phyloP scores from a whole-genome alignment of 2,329 filamentous ascomycete genomes.

The Alternaria tenuissima region DNA sequence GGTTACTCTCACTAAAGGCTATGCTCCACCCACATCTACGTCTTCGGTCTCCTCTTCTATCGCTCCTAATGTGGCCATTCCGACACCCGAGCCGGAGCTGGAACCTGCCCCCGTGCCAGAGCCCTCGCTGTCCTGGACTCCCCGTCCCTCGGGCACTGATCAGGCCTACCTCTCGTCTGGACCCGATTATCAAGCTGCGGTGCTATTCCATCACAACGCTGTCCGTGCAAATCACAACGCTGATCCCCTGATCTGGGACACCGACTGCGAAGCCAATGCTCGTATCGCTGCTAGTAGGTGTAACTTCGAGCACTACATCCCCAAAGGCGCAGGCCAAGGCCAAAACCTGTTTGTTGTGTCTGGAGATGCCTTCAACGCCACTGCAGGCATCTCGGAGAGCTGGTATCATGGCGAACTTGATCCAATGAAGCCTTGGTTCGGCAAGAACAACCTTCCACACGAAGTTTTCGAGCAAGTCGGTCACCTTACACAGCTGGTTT shows the following conservation, averaged over 20 bases:
- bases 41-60: slow-evolving; percentile 7
- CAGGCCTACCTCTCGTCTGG: slow-evolving; percentile 39
- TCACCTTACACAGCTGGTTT: slow-evolving; percentile 50
- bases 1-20: slow-evolving; percentile 21
- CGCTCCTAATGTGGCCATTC: background rate
- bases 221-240: slow-evolving; percentile 86
- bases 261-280: slow-evolving; percentile 67
- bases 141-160: slow-evolving; percentile 28
- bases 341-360: slow-evolving; percentile 88
- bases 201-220: slow-evolving; percentile 79
- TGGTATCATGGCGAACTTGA: slow-evolving; percentile 88
- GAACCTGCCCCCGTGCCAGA: slow-evolving; percentile 5
- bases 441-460: slow-evolving; percentile 62
- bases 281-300: slow-evolving; percentile 75
- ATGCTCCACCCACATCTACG: slow-evolving; percentile 3
- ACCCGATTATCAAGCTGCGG: slow-evolving; percentile 39
- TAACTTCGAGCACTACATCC: slow-evolving; percentile 69
- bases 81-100: background rate
- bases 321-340: slow-evolving; percentile 68
- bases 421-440: slow-evolving; percentile 67
- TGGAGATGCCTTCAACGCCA: slow-evolving; percentile 62
- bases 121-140: background rate
- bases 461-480: slow-evolving; percentile 45
- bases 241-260: slow-evolving; percentile 70
- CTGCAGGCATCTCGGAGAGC: slow-evolving; percentile 75